Base-by-base conservation (phyloP, 768 basidiomycete species). In the Lactarius tabidus region DNA sequence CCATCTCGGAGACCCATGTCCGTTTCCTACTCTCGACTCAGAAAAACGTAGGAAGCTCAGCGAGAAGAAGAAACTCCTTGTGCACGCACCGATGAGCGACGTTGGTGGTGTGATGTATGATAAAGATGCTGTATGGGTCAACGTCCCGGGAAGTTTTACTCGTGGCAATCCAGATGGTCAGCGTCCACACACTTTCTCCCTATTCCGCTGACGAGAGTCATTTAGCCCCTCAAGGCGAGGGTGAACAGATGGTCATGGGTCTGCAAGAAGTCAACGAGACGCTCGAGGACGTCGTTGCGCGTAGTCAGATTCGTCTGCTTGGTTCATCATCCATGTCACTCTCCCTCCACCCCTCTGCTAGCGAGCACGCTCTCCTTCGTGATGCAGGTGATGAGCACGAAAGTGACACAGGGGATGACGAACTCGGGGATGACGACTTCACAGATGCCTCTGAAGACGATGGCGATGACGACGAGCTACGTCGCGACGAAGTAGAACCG, bases 21-120 rank as follows among this genome's bases (percentile, higher is more conserved):
- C 97, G 1, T 76, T 98, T 23, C 97, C 97, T 3, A 91, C 93
- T 29, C 84, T 85, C 0, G 91, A 96, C 51, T 90, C 90, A 59
- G 97, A 98, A 78, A 95, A 91, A 77, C 77, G 92, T 67, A 77
- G 96, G 67, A 95, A 92, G 75, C 80, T 99, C 71, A 95, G 93
- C 71, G 97, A 98, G 76, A 96, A 97, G 80, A 92, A 90, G 75
- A 95, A 91, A 74, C 74, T 93, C 45, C 78, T 96, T 1, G 86
- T 98, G 1, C 93, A 98, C 74, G 97, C 97, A 18, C 97, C 97
- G 1, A 98, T 99, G 97, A 97, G 95, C 75, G 96, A 98, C 72
- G 89, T 98, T 2, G 96, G 96, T 14, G 97, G 96, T 3, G 86
- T 99, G 61, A 85, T 91, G 77, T 98, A 96, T 73, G 97, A 99